Evolutionary conservation across 2,329 filamentous ascomycete species (phyloP).

Genomic region (Immersiporthe knoxdaviesiana): DNA sequence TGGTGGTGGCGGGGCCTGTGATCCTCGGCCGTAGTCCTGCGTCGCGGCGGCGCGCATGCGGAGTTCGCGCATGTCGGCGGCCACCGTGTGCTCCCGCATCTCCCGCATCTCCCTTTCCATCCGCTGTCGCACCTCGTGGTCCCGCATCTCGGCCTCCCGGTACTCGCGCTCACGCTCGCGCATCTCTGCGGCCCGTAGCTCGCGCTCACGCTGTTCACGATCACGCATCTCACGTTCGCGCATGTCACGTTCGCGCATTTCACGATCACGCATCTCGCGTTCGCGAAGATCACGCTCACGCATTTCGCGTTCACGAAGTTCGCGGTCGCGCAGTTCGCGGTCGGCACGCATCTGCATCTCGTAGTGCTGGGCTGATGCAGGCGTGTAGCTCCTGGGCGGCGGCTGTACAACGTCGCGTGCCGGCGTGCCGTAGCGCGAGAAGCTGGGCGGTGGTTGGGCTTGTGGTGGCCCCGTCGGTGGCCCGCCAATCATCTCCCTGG

Average conservation of each 20-base stretch:
- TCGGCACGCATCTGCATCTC: constrained; percentile 22
- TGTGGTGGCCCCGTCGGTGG: constrained; percentile 24
- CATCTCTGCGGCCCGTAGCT: constrained; percentile 13
- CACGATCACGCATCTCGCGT: constrained; percentile 14
- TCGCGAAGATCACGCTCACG: background rate
- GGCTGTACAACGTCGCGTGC: constrained; percentile 22
- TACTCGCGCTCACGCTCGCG: background rate
- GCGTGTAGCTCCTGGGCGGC: constrained; percentile 24
- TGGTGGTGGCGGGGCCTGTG: constrained; percentile 17
- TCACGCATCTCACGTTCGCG: constrained; percentile 5
- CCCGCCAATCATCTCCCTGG: constrained; percentile 24
- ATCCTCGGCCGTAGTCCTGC: constrained; percentile 13
- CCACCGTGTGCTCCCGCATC: background rate
- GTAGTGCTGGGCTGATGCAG: constrained; percentile 20
- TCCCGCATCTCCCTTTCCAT: constrained; percentile 8
- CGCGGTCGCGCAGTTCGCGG: constrained; percentile 6
- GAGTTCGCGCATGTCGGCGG: constrained; percentile 25
- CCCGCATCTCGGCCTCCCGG: constrained; percentile 1
- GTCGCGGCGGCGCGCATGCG: constrained; percentile 18
- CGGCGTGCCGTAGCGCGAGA: constrained; percentile 25
- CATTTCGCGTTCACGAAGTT: constrained; percentile 6
- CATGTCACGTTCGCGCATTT: constrained; percentile 12
- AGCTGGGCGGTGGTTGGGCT: constrained; percentile 17
- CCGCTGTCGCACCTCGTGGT: constrained; percentile 3
- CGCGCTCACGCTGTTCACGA: constrained; percentile 8